Evolutionary conservation across 805 yeast species (phyloP), one percentile per base, ranked within the genome.

Genomic region (Teunomyces gatunensis): DNA sequence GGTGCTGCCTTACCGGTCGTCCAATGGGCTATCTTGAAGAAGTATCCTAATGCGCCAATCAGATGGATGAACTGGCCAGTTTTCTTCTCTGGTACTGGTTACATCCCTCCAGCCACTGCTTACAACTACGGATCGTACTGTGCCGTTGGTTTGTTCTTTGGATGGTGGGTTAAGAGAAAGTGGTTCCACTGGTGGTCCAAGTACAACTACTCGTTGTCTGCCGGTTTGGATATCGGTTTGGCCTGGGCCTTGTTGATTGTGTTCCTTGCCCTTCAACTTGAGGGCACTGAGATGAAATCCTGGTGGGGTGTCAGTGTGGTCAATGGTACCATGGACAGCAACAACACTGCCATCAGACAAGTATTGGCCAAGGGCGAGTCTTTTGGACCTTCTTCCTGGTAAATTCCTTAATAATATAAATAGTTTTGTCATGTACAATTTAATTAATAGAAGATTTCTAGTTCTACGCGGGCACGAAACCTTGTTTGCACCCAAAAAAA

Each of bases 91-190:
- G 77, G 76, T 54, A 67, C 75, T n/a, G 84, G 83, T 39, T 72
- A 74, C 54, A 80, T 84, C 55, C 91, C 92, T 12, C 91, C 92
- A 36, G 85, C 87, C 33, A 83, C 89, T 4, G 82, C 87, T 25
- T 84, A 83, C 62, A 83, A 82, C 61, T 83, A 82, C 63, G 74
- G 79, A 28, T 64, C 80, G 6, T 84, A 77, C 68, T 77, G 82
- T 51, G 28, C 45, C 11, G 65, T 64, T 35, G 69, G 68, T 5
- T 51, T 64, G 53, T 54, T 57, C 46, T 71, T 72, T 51, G 69
- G 72, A 30, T 70, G 65, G 61, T 70, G 59, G 52, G 55, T 73
- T 47, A 72, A 71, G 63, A 67, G 58, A 50, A 66, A 58, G 51
- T 73, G 62, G 61, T 68, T 69, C 64, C 74, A 71, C 55, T 72